Base-by-base conservation (phyloP, 805 yeast species). In the Candida nanaspora region DNA sequence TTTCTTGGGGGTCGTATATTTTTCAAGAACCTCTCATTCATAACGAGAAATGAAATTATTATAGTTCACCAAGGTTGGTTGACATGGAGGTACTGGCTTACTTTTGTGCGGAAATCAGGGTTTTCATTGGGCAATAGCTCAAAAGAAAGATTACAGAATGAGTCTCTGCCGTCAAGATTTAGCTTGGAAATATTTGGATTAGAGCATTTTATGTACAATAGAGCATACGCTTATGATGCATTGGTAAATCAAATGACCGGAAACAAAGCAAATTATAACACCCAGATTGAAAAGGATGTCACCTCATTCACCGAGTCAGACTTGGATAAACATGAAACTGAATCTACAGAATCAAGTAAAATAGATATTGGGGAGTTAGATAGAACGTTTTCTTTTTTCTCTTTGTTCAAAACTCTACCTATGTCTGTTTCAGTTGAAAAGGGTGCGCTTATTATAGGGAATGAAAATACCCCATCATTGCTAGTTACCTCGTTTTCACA, bases 51-150 rank as follows among this genome's bases (percentile, higher is more conserved):
- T 61, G 78, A 78, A 45, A 78, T 95, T 2, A 54, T 86, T 1
- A 74, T 86, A 9, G 69, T 85, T 1, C 70, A 85, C 22, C 80
- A 81, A 45, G 83, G 91, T 1, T 76, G 78, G 50, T 55, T 91
- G 22, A 85, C 95, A 0, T 93, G 98, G 98, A 62, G 94, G 45
- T 91, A 87, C 58, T 93, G 98, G 98, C 65, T 86, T 39, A 62
- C 66, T 4, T 48, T 62, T 26, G 66, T 72, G 11, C 57, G 78
- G 40, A 48, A 64, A 19, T 59, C 75, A 2, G 64, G 62, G 29
- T 60, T 66, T 38, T 52, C 48, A 22, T 47, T 57, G 3, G 41
- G 46, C 15, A 45, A 40, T 20, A 54, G 51, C 10, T 48, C 52
- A 4, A 36, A 42, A 4, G 56, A 53, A 46, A 39, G 18, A 48